These are phyloP conservation scores for Pseudoscleropodium purum DNA, from an alignment of 225 moss, liverwort and hornwort species.

Conservation along the genomic window DNA sequence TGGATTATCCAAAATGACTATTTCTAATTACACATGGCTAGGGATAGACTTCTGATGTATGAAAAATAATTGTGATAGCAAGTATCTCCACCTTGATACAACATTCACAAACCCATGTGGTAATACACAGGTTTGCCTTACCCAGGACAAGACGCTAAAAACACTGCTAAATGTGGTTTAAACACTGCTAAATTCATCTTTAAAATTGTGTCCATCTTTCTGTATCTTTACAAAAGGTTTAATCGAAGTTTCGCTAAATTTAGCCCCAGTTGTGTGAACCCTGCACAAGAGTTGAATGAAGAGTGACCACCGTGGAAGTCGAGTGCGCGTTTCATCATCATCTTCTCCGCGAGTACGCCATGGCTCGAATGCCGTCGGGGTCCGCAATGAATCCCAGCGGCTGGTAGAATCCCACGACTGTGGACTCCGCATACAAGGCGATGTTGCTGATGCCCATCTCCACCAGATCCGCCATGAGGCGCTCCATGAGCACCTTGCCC, in stretches of 20 bases:
- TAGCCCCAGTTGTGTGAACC: neutral
- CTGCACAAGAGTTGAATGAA: neutral
- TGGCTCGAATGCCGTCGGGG: constrained; percentile 80
- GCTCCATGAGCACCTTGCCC: constrained; percentile 94
- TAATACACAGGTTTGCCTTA: neutral
- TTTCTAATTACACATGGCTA: neutral
- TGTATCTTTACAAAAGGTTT: neutral
- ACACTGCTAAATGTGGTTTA: neutral
- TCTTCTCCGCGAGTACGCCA: constrained; percentile 66
- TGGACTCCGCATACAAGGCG: constrained; percentile 75
- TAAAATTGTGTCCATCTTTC: neutral
- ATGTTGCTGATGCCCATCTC: constrained; percentile 81
- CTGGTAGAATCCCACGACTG: constrained; percentile 75
- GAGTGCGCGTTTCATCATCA: neutral
- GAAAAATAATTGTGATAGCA: neutral
- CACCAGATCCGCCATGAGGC: constrained; percentile 75
- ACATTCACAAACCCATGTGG: neutral
- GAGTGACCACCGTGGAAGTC: neutral
- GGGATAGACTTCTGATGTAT: neutral
- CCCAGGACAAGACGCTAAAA: neutral
- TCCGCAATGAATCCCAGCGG: constrained; percentile 74
- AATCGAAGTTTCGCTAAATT: neutral
- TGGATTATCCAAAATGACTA: neutral
- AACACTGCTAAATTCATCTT: neutral
- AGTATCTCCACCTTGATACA: neutral